phyloP scores from a whole-genome alignment of 805 yeast species.

The Maudiozyma bulderi region DNA sequence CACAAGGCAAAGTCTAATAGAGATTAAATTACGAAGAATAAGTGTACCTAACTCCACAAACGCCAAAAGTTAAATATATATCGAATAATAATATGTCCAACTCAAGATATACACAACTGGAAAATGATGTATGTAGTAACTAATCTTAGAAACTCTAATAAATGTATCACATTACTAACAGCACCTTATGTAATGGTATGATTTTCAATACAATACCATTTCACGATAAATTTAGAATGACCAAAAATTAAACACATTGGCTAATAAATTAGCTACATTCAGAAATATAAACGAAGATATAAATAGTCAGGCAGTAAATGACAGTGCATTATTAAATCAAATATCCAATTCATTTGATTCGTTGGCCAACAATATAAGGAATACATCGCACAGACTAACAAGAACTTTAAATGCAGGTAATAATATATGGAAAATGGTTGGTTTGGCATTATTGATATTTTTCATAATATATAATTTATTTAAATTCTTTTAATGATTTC shows the following conservation, averaged over 20 bases:
- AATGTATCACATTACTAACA: too few species aligned
- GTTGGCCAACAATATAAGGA: slow-evolving; percentile 39
- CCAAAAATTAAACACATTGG: slow-evolving; percentile 49
- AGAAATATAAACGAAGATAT: slow-evolving; percentile 61
- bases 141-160: neutral
- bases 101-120: slow-evolving; percentile 26
- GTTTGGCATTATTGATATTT: slow-evolving; percentile 43
- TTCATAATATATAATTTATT: slow-evolving; percentile 48
- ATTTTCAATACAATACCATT: too few species aligned
- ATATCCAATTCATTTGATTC: slow-evolving; percentile 43
- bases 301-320: slow-evolving; percentile 52
- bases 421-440: slow-evolving; percentile 49
- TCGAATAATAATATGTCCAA: slow-evolving; percentile 18
- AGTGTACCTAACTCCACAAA: too few species aligned
- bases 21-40: too few species aligned
- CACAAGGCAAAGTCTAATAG: too few species aligned
- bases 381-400: slow-evolving; percentile 42
- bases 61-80: neutral
- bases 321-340: slow-evolving; percentile 32
- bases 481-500: slow-evolving; percentile 33
- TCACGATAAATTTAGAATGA: slow-evolving; percentile 39
- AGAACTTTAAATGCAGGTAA: slow-evolving; percentile 53
- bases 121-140: slow-evolving; percentile 13
- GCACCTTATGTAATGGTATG: too few species aligned
- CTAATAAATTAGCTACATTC: slow-evolving; percentile 55